Evolutionary conservation across 139 green algal species (phyloP), one percentile per base, ranked within the genome.

Genomic region (Volvox africanus): DNA sequence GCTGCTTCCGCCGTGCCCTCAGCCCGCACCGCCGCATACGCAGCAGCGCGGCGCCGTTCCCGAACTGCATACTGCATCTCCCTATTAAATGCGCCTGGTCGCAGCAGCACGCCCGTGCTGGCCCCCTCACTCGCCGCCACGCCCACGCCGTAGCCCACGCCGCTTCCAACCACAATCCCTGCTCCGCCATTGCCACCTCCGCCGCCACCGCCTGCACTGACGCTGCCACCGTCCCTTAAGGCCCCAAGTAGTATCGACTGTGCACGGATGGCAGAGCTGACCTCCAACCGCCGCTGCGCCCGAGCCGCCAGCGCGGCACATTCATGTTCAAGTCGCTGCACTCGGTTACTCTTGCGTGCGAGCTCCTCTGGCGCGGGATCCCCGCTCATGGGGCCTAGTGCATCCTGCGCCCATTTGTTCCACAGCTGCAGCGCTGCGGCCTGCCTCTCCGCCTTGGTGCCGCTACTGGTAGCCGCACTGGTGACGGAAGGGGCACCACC

Each of bases 261-360:
- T 1, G 61, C 22, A 2, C 91, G 82, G 5, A 94, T 55, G 30
- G 73, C 79, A 0, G 92, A 61, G 55, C 88, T 93, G 21, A 87
- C 55, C 75, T 89, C 88, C 19, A 94, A 69, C 16, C 92, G 89
- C 18, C 80, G 82, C 76, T 94, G 86, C 14, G 92, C 92, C 22
- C 55, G 65, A 0, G 88, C 78, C 6, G 92, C 88, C 20, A 94
- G 30, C 18, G 67, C 78, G n/a, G 92, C 92, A 28, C 92, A 94
- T 69, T 94, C 90, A 21, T 87, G 28, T 83, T 94, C 92, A 22
- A 94, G 76, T 44, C 86, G 55, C 55, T 91, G 71, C 22, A 92
- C 65, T 0, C 87, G 79, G 36, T 13, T 65, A 67, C 75, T 94
- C 79, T 89, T 94, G 30, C 55, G 55, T 17, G 69, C 28, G 28